Conservation (phyloP, 345 rosid genomes). For the Schrenkiella parvula region DNA sequence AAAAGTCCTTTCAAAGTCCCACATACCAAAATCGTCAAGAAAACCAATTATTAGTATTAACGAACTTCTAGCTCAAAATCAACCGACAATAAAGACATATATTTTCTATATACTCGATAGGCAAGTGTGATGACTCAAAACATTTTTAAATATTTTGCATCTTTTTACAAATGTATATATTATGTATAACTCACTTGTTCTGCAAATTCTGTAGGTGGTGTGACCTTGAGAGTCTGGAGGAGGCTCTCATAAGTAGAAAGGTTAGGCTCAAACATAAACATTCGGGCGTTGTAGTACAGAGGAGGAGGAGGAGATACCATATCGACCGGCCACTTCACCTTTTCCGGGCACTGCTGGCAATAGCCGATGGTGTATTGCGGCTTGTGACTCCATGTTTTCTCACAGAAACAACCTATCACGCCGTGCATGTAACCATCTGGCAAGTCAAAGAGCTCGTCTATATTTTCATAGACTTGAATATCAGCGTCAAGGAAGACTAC, state of each 20-base stretch:
- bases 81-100: background rate
- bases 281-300: constrained; percentile 70
- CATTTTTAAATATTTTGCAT: background rate
- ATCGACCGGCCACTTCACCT: constrained; percentile 47
- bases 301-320: constrained; percentile 53
- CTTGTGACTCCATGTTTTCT: constrained; percentile 59
- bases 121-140: background rate
- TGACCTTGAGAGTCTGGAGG: constrained; percentile 42
- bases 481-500: constrained; percentile 70
- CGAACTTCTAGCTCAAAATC: background rate
- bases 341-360: constrained; percentile 66
- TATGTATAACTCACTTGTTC: constrained; percentile 54
- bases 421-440: constrained; percentile 61
- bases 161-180: background rate
- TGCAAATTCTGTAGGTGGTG: constrained; percentile 62
- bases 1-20: constrained; percentile 48
- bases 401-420: constrained; percentile 69
- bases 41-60: too few species aligned
- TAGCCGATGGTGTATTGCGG: constrained; percentile 48
- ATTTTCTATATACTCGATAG: background rate
- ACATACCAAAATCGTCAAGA: background rate
- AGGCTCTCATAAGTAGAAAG: constrained; percentile 41
- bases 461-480: constrained; percentile 66
- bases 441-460: constrained; percentile 60
- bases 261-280: constrained; percentile 68